Evolutionary conservation across 1,139 yeast genomes (phyloP).

Genomic region (Magnusiomyces suaveolens): DNA sequence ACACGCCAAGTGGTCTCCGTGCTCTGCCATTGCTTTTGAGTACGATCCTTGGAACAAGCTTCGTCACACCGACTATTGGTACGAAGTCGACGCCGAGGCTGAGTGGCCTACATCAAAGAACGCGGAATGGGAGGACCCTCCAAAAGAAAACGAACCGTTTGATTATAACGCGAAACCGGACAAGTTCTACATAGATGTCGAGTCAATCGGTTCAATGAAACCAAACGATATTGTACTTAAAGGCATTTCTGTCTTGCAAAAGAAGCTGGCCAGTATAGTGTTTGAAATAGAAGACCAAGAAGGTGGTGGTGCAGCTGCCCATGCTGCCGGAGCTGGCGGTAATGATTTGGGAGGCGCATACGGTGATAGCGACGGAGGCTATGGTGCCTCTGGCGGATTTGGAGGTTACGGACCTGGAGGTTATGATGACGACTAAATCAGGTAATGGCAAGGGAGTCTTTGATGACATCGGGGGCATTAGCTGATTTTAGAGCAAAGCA

Average conservation of each 20-base stretch:
- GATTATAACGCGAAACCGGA: conserved; percentile 78
- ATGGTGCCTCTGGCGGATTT: conserved; percentile 6
- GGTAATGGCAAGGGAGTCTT: conserved; percentile 1
- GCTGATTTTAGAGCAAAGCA: conserved; percentile 5
- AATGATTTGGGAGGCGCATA: conserved; percentile 10
- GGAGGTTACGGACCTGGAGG: conserved; percentile 1
- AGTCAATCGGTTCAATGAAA: conserved; percentile 79
- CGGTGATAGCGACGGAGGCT: conserved; percentile 8
- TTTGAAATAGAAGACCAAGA: conserved; percentile 54
- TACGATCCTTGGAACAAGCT: conserved; percentile 99
- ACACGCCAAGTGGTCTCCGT: conserved; percentile 98
- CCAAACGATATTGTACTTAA: conserved; percentile 83
- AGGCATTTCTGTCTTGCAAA: conserved; percentile 75
- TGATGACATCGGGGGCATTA: neutral
- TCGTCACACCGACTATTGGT: conserved; percentile 94
- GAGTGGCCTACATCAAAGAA: conserved; percentile 93
- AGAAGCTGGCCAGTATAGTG: conserved; percentile 82
- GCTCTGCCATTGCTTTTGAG: conserved; percentile 94
- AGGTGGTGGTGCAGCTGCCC: conserved; percentile 7
- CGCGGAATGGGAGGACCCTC: conserved; percentile 94
- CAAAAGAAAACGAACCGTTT: conserved; percentile 76
- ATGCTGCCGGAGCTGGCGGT: conserved; percentile 6
- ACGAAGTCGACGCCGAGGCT: conserved; percentile 72
- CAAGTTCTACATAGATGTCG: conserved; percentile 78
- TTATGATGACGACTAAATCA: neutral